Conservation (phyloP, 768 basidiomycete species). For the Russula brevipes region DNA sequence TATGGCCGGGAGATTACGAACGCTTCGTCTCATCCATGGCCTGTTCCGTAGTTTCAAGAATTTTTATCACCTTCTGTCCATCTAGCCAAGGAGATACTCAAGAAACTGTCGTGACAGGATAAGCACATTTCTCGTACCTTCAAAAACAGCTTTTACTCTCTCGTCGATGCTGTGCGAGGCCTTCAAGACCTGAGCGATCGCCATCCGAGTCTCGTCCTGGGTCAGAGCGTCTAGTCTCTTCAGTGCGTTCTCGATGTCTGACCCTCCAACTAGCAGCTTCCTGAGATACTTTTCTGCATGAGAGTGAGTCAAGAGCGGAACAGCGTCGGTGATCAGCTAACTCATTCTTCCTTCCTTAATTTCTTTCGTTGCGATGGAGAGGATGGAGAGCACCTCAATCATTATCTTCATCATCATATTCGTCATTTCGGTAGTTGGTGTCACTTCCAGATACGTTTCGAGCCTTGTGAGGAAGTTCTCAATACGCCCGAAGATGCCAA, state of each 20-base stretch:
- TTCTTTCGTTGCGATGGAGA: not conserved
- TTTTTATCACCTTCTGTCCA: not conserved
- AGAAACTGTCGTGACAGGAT: not conserved
- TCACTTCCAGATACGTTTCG: not conserved
- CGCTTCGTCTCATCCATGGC: no score
- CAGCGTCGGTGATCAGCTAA: not conserved
- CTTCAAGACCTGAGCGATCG: not conserved
- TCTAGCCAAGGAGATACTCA: not conserved
- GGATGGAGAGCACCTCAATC: not conserved
- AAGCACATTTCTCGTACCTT: not conserved
- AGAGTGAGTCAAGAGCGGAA: not conserved
- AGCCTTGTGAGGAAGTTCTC: not conserved
- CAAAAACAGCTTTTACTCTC: not conserved
- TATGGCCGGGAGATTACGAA: no score
- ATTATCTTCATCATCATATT: not conserved
- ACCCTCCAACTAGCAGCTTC: not conserved
- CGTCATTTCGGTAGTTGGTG: not conserved
- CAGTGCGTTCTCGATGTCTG: not conserved
- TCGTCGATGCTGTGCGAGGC: not conserved
- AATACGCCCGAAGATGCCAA: not conserved
- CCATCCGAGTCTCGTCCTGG: not conserved
- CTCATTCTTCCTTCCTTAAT: not conserved
- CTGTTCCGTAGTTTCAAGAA: not conserved
- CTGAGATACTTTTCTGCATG: not conserved
- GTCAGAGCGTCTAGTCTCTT: not conserved